Conservation (phyloP, 192 early-diverging fungal species). For the Backusella parvicylindrica region DNA sequence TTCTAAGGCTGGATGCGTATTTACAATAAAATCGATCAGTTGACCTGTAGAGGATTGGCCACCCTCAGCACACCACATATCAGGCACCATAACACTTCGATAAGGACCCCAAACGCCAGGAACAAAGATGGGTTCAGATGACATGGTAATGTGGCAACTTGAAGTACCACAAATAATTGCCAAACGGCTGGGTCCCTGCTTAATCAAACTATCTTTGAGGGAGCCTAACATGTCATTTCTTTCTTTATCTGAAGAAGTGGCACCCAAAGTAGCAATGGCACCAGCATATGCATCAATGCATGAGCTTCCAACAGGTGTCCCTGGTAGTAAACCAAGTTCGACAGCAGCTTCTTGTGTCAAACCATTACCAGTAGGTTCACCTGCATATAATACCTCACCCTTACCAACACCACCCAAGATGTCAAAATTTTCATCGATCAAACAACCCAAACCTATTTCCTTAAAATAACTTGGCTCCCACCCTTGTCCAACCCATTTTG, state of each 20-base stretch:
- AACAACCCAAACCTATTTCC: conserved; percentile 48
- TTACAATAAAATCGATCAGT: conserved; percentile 58
- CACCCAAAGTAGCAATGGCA: conserved; percentile 51
- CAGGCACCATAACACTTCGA: conserved; percentile 49
- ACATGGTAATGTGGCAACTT: conserved; percentile 65
- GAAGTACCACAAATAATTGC: conserved; percentile 74
- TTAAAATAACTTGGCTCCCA: conserved; percentile 57
- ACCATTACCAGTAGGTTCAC: conserved; percentile 47
- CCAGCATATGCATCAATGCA: conserved; percentile 80
- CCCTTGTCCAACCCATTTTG: conserved; percentile 36
- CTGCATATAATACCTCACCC: conserved; percentile 42
- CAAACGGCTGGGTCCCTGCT: conserved; percentile 28
- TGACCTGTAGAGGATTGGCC: conserved; percentile 74
- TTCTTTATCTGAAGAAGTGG: conserved; percentile 28
- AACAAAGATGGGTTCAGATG: conserved; percentile 49
- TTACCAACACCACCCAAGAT: conserved; percentile 40
- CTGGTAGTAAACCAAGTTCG: conserved; percentile 52
- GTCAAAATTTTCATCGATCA: conserved; percentile 42
- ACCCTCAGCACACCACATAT: conserved; percentile 61
- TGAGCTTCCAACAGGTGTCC: conserved; percentile 55
- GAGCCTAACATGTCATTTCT: neutral
- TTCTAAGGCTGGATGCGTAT: conserved; percentile 51
- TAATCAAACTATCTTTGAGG: neutral
- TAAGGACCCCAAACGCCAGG: conserved; percentile 64
- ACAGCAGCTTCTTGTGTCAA: conserved; percentile 48